These are phyloP conservation scores for Hibiscus trionum DNA, from an alignment of 345 rosid species.

Conservation along the genomic window DNA sequence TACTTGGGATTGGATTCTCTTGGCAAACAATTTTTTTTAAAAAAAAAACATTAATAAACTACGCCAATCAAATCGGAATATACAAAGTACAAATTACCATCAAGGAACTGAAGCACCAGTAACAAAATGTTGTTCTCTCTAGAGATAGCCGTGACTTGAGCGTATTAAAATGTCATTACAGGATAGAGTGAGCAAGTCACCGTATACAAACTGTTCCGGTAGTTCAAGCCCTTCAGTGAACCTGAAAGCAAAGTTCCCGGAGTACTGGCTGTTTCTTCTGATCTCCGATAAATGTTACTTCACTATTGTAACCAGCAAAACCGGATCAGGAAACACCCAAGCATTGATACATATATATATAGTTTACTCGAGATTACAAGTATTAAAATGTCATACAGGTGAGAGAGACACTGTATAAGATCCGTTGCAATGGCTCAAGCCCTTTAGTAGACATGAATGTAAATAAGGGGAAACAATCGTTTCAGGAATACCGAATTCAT, in stretches of 20 bases:
- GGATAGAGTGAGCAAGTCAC: conserved; percentile 48
- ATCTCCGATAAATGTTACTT: conserved; percentile 20
- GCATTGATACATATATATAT: background rate
- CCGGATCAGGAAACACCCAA: background rate
- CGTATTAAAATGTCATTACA: conserved; percentile 21
- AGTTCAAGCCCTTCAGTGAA: conserved; percentile 59
- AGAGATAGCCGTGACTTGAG: background rate
- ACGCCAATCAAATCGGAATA: background rate
- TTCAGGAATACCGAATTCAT: conserved; percentile 40
- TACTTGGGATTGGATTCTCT: background rate
- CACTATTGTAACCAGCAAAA: conserved; percentile 7
- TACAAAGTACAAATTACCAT: background rate
- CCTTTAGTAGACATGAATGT: conserved; percentile 48
- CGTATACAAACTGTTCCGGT: conserved; percentile 42
- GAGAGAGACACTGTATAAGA: conserved; percentile 56
- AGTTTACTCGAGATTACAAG: background rate
- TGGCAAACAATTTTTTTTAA: background rate
- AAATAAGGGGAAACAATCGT: conserved; percentile 42
- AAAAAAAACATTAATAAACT: background rate
- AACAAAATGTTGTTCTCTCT: background rate
- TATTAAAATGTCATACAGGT: conserved; percentile 30
- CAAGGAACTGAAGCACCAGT: background rate
- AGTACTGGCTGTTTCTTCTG: conserved; percentile 12
- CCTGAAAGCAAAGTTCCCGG: conserved; percentile 42
- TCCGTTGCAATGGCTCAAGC: conserved; percentile 52